Evolutionary conservation across 768 basidiomycete species (phyloP).

Genomic region (Mycena haematopus): DNA sequence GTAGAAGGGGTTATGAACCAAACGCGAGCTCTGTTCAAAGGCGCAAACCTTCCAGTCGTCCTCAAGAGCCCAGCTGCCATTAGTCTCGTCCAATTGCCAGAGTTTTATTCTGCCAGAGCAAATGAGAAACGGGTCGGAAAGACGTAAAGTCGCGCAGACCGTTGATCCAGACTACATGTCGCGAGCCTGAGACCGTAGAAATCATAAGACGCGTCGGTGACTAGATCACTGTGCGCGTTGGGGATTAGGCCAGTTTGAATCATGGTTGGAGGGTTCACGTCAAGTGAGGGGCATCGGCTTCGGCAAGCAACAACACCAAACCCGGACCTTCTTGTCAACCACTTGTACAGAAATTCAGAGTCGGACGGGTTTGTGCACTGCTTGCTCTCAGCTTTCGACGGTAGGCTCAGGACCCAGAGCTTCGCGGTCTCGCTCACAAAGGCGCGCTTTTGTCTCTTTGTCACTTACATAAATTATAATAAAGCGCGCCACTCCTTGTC

Average conservation of each 20-base stretch:
- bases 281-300: too few species aligned
- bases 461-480: not conserved
- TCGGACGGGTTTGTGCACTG: too few species aligned
- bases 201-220: constrained; percentile 89
- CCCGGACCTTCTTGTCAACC: too few species aligned
- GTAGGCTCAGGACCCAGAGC: not conserved
- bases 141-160: constrained; percentile 47
- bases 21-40: not conserved
- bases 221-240: constrained; percentile 79
- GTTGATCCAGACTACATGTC: constrained; percentile 83
- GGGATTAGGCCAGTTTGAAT: constrained; percentile 82
- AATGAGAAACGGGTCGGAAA: constrained; percentile 21
- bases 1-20: constrained; percentile 1
- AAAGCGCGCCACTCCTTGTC: not conserved
- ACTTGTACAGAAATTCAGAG: too few species aligned
- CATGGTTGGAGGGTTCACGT: constrained; percentile 44
- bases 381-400: too few species aligned
- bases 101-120: constrained; percentile 78
- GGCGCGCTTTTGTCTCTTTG: not conserved
- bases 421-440: not conserved
- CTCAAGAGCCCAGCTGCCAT: constrained; percentile 77
- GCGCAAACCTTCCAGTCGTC: constrained; percentile 88
- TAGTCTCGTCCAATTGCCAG: constrained; percentile 78
- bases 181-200: constrained; percentile 87
- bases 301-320: too few species aligned